Evolutionary conservation across 2,329 filamentous ascomycete genomes (phyloP).

Genomic region (Sarocladiaceae sp.): DNA sequence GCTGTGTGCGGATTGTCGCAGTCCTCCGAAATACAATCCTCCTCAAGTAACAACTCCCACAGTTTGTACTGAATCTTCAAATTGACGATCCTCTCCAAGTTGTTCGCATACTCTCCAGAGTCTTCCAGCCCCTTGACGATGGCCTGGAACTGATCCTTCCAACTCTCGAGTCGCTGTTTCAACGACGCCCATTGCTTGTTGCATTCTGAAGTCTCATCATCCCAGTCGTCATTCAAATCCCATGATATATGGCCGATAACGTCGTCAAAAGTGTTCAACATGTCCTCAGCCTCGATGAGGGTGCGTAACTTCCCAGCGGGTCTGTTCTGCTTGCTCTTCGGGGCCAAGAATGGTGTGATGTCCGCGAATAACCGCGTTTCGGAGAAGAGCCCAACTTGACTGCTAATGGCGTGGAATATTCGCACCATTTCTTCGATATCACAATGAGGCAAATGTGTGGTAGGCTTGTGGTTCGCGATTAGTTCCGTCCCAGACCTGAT

Average conservation of each 20-base stretch:
- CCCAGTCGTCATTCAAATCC: neutral
- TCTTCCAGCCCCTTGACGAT: neutral
- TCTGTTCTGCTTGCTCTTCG: neutral
- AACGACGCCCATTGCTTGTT: neutral
- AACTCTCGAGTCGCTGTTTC: neutral
- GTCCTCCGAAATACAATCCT: neutral
- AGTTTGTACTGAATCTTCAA: slow-evolving; percentile 6
- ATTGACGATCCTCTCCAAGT: slow-evolving; percentile 2
- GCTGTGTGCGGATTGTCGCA: neutral
- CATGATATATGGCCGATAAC: neutral
- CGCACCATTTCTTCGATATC: neutral
- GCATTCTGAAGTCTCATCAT: neutral
- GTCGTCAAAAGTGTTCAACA: slow-evolving; percentile 8
- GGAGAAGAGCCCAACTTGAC: neutral
- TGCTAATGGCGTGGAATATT: slow-evolving; percentile 5
- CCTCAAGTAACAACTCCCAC: slow-evolving; percentile 4
- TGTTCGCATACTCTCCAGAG: neutral
- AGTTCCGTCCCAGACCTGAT: neutral
- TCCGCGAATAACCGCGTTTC: neutral
- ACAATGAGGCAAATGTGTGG: neutral
- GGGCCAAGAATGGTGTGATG: neutral
- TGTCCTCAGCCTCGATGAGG: slow-evolving; percentile 6
- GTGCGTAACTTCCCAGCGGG: neutral
- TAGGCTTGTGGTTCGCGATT: neutral
- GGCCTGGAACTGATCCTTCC: neutral